Evolutionary conservation across 164 flowering plant species (phyloP).

Genomic region (Aristolochia californica): DNA sequence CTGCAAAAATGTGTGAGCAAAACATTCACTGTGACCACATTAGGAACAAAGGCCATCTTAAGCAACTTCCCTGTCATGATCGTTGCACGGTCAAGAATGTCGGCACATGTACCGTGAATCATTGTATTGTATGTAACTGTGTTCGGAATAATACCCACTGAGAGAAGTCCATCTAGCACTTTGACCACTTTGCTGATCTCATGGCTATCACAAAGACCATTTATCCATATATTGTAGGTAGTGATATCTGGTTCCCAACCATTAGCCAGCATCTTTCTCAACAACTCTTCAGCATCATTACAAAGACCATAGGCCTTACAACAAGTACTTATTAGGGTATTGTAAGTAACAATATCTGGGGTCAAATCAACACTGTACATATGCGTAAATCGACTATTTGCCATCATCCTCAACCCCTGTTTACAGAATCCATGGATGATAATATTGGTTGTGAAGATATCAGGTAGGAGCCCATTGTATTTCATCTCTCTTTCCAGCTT

Average conservation of each 20-base stretch:
- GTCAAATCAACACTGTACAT: constrained; percentile 45
- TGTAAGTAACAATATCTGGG: constrained; percentile 76
- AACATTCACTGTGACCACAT: constrained; percentile 55
- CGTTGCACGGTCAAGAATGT: constrained; percentile 64
- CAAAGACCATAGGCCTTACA: constrained; percentile 49
- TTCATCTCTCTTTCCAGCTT: constrained; percentile 64
- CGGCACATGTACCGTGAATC: constrained; percentile 63
- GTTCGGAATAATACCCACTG: constrained; percentile 55
- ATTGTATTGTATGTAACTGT: constrained; percentile 81
- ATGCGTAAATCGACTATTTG: constrained; percentile 38
- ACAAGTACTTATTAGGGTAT: constrained; percentile 71
- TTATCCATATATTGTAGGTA: constrained; percentile 66
- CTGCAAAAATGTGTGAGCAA: constrained; percentile 68
- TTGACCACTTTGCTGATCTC: constrained; percentile 52
- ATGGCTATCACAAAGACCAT: constrained; percentile 38
- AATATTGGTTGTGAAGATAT: constrained; percentile 56
- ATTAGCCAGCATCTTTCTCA: constrained; percentile 36
- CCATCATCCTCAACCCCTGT: constrained; percentile 54
- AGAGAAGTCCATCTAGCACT: constrained; percentile 62
- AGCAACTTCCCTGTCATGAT: constrained; percentile 66
- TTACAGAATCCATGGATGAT: constrained; percentile 75
- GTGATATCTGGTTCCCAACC: constrained; percentile 70
- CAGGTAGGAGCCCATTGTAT: constrained; percentile 69
- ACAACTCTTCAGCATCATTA: constrained; percentile 38
- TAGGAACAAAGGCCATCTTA: constrained; percentile 78